Base-by-base conservation (phyloP, 2,329 filamentous ascomycete genomes). In the Aspergillus amoenus region DNA sequence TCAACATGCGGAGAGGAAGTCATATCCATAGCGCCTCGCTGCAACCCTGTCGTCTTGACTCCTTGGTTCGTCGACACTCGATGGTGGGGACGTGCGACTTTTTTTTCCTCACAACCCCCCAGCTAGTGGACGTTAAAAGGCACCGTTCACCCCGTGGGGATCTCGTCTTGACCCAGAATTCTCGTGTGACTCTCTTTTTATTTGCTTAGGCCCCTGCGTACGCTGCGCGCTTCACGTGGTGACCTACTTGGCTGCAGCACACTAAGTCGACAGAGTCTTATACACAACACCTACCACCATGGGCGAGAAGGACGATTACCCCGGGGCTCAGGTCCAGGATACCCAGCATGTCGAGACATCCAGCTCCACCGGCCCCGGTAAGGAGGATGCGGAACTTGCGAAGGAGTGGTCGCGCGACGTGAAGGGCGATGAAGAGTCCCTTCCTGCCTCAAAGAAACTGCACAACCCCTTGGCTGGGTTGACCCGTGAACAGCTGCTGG, bases 381-480 rank as follows among this genome's bases (percentile, higher is more conserved):
- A 40, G n/a, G 13, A 13, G 3, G 43, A 53, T 18, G 51, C 21
- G 1, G 51, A 41, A 5, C n/a, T 47, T n/a, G 51, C 51, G 5
- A 43, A 43, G 4, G 22, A 46, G 12, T 53, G 51, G 51, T n/a
- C 51, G 5, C 18, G 22, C 8, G 51, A 53, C 5, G 32, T 17
- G 32, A 53, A 53, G 4, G n/a, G 24, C 12, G 34, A 41, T 11
- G 42, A 46, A 15, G 48, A 51, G 34, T 21, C 30, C 5, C 9
- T 34, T 3, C 5, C 18, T 2, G 22, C 30, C 27, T 39, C 22
- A 13, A 45, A 30, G 2, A 53, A 47, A 22, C 7, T 30, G 43
- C 44, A 79, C 52, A 87, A 87, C 42, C 82, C 82, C 13, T 73
- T 88, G 5, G 79, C 76, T 2, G 81, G 78, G 0, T 76, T 87